phyloP scores from a whole-genome alignment of 2,329 filamentous ascomycete species.

The Epichloe elymi region DNA sequence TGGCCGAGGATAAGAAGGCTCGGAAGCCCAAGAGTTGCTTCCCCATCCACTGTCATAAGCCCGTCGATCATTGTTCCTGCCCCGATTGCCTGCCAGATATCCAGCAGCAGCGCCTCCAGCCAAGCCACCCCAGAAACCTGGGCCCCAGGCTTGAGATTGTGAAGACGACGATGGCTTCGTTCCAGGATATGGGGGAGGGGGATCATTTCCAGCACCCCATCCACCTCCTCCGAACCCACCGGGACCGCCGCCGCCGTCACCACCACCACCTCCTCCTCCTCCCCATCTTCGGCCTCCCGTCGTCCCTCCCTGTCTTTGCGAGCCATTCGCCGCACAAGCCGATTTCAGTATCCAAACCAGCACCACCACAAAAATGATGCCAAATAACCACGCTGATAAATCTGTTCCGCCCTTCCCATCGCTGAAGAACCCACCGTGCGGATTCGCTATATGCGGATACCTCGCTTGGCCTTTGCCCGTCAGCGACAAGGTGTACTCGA shows the following conservation, averaged over 20 bases:
- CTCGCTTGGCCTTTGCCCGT: slow-evolving; percentile 62
- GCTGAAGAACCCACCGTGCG: slow-evolving; percentile 22
- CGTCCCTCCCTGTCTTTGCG: slow-evolving; percentile 10
- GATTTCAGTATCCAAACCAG: slow-evolving; percentile 48
- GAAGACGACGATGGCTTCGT: slow-evolving; percentile 19
- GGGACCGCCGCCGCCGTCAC: slow-evolving; percentile 4
- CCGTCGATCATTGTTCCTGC: slow-evolving; percentile 19
- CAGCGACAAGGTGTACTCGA: slow-evolving; percentile 72
- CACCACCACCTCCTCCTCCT: slow-evolving; percentile 7
- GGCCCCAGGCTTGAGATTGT: slow-evolving; percentile 43
- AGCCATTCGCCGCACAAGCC: slow-evolving; percentile 24
- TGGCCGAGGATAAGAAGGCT: slow-evolving; percentile 12
- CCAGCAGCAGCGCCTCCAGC: slow-evolving; percentile 55
- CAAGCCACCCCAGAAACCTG: slow-evolving; percentile 64
- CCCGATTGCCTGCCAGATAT: slow-evolving; percentile 46
- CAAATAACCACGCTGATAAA: slow-evolving; percentile 38
- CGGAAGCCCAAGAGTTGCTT: slow-evolving; percentile 13
- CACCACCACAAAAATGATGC: slow-evolving; percentile 46
- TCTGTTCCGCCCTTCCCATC: slow-evolving; percentile 18
- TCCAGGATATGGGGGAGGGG: slow-evolving; percentile 35
- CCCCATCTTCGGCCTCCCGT: slow-evolving; percentile 16
- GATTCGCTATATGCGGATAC: slow-evolving; percentile 44
- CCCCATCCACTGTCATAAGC: slow-evolving; percentile 15
- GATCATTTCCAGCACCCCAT: slow-evolving; percentile 31
- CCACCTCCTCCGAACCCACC: slow-evolving; percentile 20